A percentile compares a stretch with the other conserved stretches of the same genome.
Evolutionary conservation across 306 rosid genomes (phyloP).

Genomic region (Cucurbita ficifolia): DNA sequence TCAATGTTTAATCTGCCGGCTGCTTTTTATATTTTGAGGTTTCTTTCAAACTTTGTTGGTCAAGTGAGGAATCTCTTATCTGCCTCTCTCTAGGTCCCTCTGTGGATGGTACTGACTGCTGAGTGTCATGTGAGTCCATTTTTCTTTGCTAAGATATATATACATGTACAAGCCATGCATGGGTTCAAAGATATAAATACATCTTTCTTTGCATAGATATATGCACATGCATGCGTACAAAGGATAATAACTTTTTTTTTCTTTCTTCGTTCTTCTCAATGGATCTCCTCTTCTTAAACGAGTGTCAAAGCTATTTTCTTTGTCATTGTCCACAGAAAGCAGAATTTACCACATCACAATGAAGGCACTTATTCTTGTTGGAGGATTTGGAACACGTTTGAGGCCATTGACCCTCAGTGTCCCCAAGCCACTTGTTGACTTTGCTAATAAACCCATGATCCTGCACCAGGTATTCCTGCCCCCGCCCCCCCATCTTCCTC

Average conservation of each 20-base stretch:
- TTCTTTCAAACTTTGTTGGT: background rate
- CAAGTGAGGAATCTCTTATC: background rate
- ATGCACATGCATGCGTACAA: background rate
- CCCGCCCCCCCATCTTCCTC: background rate
- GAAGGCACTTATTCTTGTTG: constrained; percentile 97
- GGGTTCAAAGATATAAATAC: background rate
- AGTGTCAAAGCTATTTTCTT: background rate
- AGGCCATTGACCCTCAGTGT: constrained; percentile 98
- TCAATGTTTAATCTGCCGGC: background rate
- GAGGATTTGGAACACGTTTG: constrained; percentile 97
- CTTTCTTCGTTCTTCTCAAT: background rate
- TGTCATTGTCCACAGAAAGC: constrained; percentile 1
- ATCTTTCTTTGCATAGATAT: background rate
- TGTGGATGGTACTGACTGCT: background rate
- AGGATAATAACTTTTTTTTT: background rate
- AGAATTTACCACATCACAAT: constrained; percentile 15
- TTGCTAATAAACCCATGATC: constrained; percentile 98
- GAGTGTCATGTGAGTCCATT: background rate
- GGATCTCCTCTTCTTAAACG: background rate
- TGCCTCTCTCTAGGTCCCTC: background rate
- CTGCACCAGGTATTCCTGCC: constrained; percentile 68
- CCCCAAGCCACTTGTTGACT: constrained; percentile 99
- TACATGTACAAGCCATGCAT: background rate
- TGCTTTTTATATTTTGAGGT: background rate
- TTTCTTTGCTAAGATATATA: background rate